A percentile compares a stretch with the other conserved stretches of the same genome.
These are phyloP conservation scores for Citrus mangshanensis DNA, from an alignment of 345 rosid genomes.

Conservation along the genomic window DNA sequence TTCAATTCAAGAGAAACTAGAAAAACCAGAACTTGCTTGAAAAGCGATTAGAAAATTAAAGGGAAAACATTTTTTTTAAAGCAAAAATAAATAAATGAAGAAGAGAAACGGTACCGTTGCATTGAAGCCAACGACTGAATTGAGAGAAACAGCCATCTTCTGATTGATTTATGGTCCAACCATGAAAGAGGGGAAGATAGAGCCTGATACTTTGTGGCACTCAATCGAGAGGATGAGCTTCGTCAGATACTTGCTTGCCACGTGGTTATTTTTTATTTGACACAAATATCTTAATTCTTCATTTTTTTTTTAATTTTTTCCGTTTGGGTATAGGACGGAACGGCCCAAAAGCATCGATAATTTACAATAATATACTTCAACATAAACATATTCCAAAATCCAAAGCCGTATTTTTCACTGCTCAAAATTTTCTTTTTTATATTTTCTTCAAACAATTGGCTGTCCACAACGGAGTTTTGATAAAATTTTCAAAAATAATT, in stretches of 20 bases:
- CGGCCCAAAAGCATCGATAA: too few relatives aligned
- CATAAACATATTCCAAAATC: neutral
- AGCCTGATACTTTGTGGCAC: slow-evolving; percentile 10
- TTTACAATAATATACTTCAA: too few relatives aligned
- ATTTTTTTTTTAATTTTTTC: too few relatives aligned
- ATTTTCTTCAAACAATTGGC: neutral
- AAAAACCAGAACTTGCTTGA: neutral
- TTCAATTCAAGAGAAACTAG: neutral
- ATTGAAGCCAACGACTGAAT: slow-evolving; percentile 32
- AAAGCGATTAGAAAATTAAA: neutral
- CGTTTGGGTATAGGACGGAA: too few relatives aligned
- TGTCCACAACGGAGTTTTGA: neutral
- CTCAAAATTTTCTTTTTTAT: too few relatives aligned
- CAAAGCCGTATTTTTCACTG: too few relatives aligned
- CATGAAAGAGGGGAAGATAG: slow-evolving; percentile 6
- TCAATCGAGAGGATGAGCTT: slow-evolving; percentile 8
- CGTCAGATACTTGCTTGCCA: neutral
- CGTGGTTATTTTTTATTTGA: neutral
- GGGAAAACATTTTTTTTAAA: neutral
- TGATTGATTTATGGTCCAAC: slow-evolving; percentile 14
- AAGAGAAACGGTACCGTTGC: slow-evolving; percentile 21
- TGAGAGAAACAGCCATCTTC: slow-evolving; percentile 39
- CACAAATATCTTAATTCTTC: neutral
- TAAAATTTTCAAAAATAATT: neutral
- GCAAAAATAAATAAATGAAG: neutral